Base-by-base conservation (phyloP, 202 grass and related monocot species). In the Schoenoplectus triqueter region DNA sequence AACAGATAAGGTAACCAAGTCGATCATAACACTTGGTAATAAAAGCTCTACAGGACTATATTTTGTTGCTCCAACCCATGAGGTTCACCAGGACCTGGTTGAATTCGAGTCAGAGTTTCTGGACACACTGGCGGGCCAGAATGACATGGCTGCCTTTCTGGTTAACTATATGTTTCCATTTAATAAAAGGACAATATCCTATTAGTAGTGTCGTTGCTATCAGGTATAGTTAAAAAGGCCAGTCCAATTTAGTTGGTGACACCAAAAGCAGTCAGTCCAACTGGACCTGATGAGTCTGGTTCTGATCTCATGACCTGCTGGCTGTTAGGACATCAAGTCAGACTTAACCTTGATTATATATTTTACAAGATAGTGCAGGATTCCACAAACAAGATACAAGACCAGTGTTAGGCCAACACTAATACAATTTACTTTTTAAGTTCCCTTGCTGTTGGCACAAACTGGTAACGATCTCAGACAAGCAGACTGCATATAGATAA, bases 61-160 rank as follows among this genome's bases (percentile, higher is more conserved):
- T 60, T 3, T 51, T 60, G 54, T 78, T 61, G 54, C 5, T 54
- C 50, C 14, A 44, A 21, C 6, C 2, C 22, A 59, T 59, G 22
- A 60, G n/a, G 31, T 78, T 61, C 21, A 61, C 74, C 22, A 60
- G 52, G 54, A n/a, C 72, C 31, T 76, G 54, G 14, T 59, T 78
- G 31, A 60, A 78, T 78, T 42, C 74, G 42, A 10, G 39, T 61
- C 20, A 10, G 54, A 7, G 9, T 77, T 75, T 75, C 18, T 76
- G 10, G 50, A 39, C 49, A 19, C 49, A 77, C 13, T 57, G 51
- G 50, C 39, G 20, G 73, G 41, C 51, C 20, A 41, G 22, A 77
- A 40, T 56, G 21, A 56, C 73, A 77, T n/a, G 11, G 10, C 51
- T 40, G 73, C 11, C 21, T 56, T 77, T 56, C 19, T 40, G 5